Conservation (phyloP, 768 basidiomycete genomes). For the Tricholoma flavovirens region DNA sequence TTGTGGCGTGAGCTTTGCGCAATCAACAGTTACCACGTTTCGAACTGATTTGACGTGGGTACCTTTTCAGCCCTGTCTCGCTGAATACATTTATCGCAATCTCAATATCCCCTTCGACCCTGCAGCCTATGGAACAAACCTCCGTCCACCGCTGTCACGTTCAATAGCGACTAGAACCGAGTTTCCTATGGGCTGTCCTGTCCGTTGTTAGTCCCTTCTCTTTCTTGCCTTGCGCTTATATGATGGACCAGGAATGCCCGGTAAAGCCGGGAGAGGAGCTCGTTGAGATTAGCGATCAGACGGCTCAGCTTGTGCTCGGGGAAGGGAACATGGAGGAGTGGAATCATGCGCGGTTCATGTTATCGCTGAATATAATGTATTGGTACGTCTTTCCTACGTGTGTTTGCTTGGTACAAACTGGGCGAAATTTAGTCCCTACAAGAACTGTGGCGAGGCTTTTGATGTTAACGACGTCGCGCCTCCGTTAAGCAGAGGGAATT, state of each 20-base stretch:
- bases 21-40: no score
- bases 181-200: not conserved
- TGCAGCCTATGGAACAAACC: not conserved
- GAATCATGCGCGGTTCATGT: not conserved
- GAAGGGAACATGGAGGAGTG: not conserved
- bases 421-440: not conserved
- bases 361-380: not conserved
- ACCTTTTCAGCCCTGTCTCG: not conserved
- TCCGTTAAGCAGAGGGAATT: not conserved
- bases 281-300: not conserved
- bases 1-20: not conserved
- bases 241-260: not conserved
- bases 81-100: not conserved
- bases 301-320: not conserved
- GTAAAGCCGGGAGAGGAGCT: not conserved
- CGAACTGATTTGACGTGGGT: not conserved
- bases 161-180: not conserved
- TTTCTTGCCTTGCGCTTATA: not conserved
- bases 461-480: not conserved
- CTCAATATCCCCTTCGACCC: not conserved
- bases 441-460: not conserved
- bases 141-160: not conserved
- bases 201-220: not conserved
- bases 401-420: not conserved
- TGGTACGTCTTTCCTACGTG: not conserved